Evolutionary conservation across 176 grass and related monocot species (phyloP), one percentile per base, ranked within the genome.

Genomic region (Phyllostachys edulis): DNA sequence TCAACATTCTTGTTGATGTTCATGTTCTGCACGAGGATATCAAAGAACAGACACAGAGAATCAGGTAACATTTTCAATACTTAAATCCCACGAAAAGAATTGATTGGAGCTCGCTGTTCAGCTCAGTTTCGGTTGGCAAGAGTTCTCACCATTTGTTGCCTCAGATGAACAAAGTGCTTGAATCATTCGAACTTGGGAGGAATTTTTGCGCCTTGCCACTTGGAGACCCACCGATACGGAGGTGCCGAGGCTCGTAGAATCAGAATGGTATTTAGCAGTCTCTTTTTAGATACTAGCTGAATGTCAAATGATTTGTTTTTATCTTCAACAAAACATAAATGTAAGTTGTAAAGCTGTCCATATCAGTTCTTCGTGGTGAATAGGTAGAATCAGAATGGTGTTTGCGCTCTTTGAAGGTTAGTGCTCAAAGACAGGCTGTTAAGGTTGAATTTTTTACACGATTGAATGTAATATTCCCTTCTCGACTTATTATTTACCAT

Each of bases 11-110:
- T 99, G 81, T 36, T 99, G 47, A 87, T 96, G 91, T 96, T 99
- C 86, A 99, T 99, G 93, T 99, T 99, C 82, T 99, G 96, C 82
- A 76, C 93, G 45, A 90, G 96, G 80, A 99, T 99, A 79, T 87
- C 87, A 75, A 99, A 89, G 84, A 99, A 82, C 86, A 99, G 92
- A 71, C 64, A 69, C 78, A 90, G 88, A 75, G 88, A 97, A 20
- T 77, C 90, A 23, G 79, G 73, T 79, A 86, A 79, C 79, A 18
- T 78, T 40, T 81, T 77, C 23, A 34, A 51, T 50, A 68, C 63
- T 49, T 86, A 32, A 87, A 67, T 68, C 45, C 68, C 75, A 69
- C 72, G 69, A 29, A 73, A 68, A 47, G 18, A 49, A 67, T 52
- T 16, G 9, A 20, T 60, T 59, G 41, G 34, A 67, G 54, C 23